Evolutionary conservation across 163 green algal genomes (phyloP).

Genomic region (Scenedesmus sp.): DNA sequence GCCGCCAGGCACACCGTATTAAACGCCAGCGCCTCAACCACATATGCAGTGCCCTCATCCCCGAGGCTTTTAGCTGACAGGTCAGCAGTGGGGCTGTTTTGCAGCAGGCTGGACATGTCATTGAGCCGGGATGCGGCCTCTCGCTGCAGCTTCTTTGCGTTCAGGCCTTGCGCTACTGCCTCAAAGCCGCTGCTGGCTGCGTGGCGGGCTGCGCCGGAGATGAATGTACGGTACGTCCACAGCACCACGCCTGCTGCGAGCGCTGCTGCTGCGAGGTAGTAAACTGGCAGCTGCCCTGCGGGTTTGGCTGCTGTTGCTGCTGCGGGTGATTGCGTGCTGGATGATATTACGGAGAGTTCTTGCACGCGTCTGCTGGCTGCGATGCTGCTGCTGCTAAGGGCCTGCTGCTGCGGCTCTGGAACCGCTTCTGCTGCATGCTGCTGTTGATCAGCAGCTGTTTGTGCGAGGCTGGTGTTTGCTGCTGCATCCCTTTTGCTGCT

Average conservation of each 20-base stretch:
- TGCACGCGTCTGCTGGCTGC: not conserved
- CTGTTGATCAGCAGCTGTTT: not conserved
- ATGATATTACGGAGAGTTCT: not conserved
- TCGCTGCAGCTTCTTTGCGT: slow-evolving; percentile 76
- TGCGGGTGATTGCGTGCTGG: not conserved
- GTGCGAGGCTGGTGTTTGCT: not conserved
- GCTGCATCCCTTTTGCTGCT: not conserved
- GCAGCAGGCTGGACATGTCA: slow-evolving; percentile 83
- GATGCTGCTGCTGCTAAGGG: not conserved
- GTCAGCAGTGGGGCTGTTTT: slow-evolving; percentile 75
- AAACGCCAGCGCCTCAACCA: slow-evolving; percentile 93
- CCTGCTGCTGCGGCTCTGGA: not conserved
- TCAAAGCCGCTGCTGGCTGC: not conserved
- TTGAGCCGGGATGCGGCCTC: slow-evolving; percentile 82
- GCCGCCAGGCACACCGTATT: slow-evolving; percentile 84
- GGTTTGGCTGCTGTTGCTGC: slow-evolving; percentile 13
- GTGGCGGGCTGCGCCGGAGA: not conserved
- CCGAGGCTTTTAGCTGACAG: slow-evolving; percentile 90
- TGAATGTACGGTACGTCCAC: slow-evolving; percentile 15
- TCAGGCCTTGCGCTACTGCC: slow-evolving; percentile 53
- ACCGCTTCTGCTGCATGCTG: not conserved
- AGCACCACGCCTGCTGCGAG: slow-evolving; percentile 14
- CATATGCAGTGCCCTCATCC: slow-evolving; percentile 92
- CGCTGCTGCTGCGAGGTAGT: slow-evolving; percentile 35
- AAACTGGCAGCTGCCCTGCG: slow-evolving; percentile 4